Percentiles rank a stretch among this genome's conserved stretches.
Conservation (phyloP, 1,139 yeast genomes). For the Saccharomyces hybrid region DNA sequence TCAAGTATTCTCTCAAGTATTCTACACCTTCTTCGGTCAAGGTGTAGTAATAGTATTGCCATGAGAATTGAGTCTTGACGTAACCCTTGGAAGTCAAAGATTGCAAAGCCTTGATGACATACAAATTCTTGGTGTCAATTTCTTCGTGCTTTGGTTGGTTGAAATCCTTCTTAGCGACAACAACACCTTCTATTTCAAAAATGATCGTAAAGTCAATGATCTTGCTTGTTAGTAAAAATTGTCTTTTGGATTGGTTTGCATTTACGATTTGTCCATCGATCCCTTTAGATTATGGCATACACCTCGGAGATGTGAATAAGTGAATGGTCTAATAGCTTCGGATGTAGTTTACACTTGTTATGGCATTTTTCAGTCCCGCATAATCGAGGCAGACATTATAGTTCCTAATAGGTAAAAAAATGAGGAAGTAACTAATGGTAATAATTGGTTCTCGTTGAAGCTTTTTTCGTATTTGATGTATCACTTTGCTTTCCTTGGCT, state of each 20-base stretch:
- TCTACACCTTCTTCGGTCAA: conserved; percentile 99
- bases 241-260: background rate
- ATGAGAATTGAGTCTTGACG: conserved; percentile 99
- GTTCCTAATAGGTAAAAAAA: background rate
- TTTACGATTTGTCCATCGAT: background rate
- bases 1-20: conserved; percentile 95
- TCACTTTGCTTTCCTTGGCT: background rate
- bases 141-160: conserved; percentile 97
- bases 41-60: conserved; percentile 99
- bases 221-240: background rate
- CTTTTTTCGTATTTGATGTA: background rate
- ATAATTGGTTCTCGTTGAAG: background rate
- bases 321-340: background rate
- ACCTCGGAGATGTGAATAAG: background rate
- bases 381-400: background rate
- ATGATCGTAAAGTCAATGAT: background rate
- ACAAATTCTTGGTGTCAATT: conserved; percentile 95
- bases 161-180: conserved; percentile 98
- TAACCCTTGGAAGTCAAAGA: conserved; percentile 97
- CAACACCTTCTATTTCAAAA: conserved; percentile 74
- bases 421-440: background rate
- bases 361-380: background rate
- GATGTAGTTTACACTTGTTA: background rate
- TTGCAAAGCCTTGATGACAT: conserved; percentile 98
- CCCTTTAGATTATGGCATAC: background rate